Conservation (phyloP, 352 stramenopile genomes). For the Pythium vanterpoolii region DNA sequence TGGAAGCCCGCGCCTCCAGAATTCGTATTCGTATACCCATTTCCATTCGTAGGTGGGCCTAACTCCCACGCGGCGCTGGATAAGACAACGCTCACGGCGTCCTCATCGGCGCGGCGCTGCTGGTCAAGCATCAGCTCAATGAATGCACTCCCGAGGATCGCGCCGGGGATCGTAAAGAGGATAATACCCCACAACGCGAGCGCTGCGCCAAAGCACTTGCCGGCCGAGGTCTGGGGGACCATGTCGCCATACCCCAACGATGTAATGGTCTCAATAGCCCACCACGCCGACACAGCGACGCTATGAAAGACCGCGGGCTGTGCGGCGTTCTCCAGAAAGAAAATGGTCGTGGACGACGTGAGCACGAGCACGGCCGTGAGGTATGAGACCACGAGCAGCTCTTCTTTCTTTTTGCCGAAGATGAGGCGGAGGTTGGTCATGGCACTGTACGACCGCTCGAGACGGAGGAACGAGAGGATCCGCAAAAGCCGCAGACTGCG, state of each 20-base stretch:
- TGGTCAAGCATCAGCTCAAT: constrained; percentile 77
- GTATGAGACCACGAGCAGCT: constrained; percentile 76
- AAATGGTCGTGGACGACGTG: constrained; percentile 79
- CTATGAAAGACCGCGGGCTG: constrained; percentile 78
- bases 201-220: constrained; percentile 60
- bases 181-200: constrained; percentile 80
- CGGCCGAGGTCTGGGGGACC: constrained; percentile 60
- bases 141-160: constrained; percentile 66
- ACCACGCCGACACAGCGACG: constrained; percentile 67
- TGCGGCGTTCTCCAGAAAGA: constrained; percentile 71
- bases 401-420: constrained; percentile 65
- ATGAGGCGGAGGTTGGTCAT: constrained; percentile 75
- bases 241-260: constrained; percentile 82
- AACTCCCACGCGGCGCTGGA: background rate
- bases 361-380: constrained; percentile 72
- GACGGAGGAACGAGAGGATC: constrained; percentile 74
- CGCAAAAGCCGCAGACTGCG: constrained; percentile 64
- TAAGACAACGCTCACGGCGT: constrained; percentile 7
- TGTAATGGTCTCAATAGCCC: constrained; percentile 77
- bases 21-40: too few species aligned
- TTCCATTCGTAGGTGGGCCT: too few species aligned
- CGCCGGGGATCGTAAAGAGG: constrained; percentile 76
- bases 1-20: background rate
- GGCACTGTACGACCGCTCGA: constrained; percentile 74
- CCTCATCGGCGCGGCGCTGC: constrained; percentile 23